Percentiles rank a stretch among this genome's conserved stretches.
phyloP scores from a whole-genome alignment of 805 yeast species.

The Monosporozyma siamensis region DNA sequence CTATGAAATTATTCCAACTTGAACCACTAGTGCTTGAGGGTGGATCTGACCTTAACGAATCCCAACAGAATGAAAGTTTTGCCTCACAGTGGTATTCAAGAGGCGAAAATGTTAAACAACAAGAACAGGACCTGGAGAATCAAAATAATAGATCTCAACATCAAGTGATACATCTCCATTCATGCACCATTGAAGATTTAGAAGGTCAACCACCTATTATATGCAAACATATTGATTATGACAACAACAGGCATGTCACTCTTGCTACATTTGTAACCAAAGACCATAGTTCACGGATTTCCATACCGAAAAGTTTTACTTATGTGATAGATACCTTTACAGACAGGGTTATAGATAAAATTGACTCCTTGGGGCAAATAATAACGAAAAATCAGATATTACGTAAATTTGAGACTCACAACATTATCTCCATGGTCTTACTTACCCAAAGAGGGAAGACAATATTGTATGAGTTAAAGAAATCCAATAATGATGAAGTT shows the following conservation, averaged over 20 bases:
- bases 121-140: too few species aligned
- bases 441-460: slow-evolving; percentile 19
- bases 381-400: slow-evolving; percentile 13
- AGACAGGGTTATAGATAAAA: slow-evolving; percentile 12
- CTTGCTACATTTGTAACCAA: background rate
- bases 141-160: too few species aligned
- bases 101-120: background rate
- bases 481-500: slow-evolving; percentile 5
- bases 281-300: background rate
- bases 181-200: background rate
- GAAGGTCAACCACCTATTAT: background rate
- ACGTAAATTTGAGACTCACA: slow-evolving; percentile 7
- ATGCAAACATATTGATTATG: slow-evolving; percentile 6
- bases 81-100: slow-evolving; percentile 4
- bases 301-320: background rate
- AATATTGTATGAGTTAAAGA: slow-evolving; percentile 17
- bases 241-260: background rate
- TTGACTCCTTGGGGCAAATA: slow-evolving; percentile 18
- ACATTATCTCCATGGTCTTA: slow-evolving; percentile 13
- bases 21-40: background rate
- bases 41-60: background rate
- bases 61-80: background rate
- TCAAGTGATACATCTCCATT: background rate
- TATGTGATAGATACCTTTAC: slow-evolving; percentile 4
- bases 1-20: background rate